Percentiles rank a stretch among this genome's conserved stretches.
These are phyloP conservation scores for Solanum pinnatisectum DNA, from an alignment of 257 asterid species.

Conservation along the genomic window DNA sequence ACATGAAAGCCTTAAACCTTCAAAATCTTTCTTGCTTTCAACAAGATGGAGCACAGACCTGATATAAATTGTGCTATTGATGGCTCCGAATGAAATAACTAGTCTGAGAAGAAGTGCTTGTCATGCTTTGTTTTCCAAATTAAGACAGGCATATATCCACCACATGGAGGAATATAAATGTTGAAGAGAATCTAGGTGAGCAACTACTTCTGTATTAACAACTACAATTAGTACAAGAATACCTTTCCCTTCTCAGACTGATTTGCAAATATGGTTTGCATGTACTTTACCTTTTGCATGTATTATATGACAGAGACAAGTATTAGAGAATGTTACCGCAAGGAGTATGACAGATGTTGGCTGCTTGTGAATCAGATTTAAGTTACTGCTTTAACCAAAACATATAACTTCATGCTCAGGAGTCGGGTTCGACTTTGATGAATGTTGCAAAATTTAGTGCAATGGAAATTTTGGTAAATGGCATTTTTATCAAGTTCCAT, in stretches of 20 bases:
- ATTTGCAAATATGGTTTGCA: not conserved
- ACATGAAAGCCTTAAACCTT: not conserved
- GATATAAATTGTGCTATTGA: not conserved
- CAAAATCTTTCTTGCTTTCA: too few relatives aligned
- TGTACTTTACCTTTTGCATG: not conserved
- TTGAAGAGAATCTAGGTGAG: not conserved
- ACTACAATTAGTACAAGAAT: not conserved
- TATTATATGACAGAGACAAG: not conserved
- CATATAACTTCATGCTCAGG: not conserved
- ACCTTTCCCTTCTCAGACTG: not conserved
- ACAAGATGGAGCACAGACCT: not conserved
- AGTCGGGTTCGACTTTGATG: not conserved
- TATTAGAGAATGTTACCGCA: conserved; percentile 33
- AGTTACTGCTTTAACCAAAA: conserved; percentile 39
- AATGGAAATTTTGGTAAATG: not conserved
- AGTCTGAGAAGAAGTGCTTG: not conserved
- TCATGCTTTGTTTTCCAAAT: not conserved
- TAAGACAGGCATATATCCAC: not conserved
- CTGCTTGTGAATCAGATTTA: conserved; percentile 61
- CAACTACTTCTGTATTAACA: not conserved
- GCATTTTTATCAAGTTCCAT: not conserved
- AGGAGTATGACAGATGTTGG: conserved; percentile 53
- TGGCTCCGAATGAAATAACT: not conserved
- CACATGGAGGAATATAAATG: not conserved
- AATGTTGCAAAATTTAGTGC: not conserved